Evolutionary conservation across 2,329 filamentous ascomycete species (phyloP), one percentile per base, ranked within the genome.

Genomic region (Xenoacremonium recifei): DNA sequence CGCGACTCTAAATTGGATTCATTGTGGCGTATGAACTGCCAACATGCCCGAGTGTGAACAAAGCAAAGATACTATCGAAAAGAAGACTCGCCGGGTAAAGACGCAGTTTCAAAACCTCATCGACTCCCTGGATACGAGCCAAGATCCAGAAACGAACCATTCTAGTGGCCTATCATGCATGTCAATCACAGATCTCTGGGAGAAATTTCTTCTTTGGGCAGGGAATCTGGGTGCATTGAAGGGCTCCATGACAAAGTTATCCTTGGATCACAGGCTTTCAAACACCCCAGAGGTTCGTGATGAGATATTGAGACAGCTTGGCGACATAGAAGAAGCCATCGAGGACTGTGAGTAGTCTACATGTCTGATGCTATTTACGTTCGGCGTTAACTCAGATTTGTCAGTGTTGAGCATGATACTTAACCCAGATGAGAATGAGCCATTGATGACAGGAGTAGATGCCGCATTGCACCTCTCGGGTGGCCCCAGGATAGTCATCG

Each of bases 191-290:
- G 45, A 53, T 10, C 37, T 32, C 2, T 2, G 44, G 2, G 44
- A 41, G 2, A 38, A 46, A 6, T 40, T 49, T 15, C 43, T 33
- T 2, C 34, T 53, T 0, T 53, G 46, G 48, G 21, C 41, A 0
- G 42, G 48, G 0, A 51, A 41, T 21, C 27, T 44, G 19, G 44
- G 48, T 5, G 48, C 46, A 1, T 13, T 42, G 21, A 21, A 21
- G 2, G 2, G 13, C 31, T 10, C 33, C 11, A 27, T n/a, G 6
- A 30, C 38, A 3, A 31, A 41, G 12, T 25, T 40, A 0, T 51
- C 48, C 2, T 35, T 53, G 0, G 46, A 49, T n/a, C 21, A 42
- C 12, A 39, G 42, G 16, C 40, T 51, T 11, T n/a, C 25, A 10
- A 3, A 9, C n/a, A 33, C 40, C 5, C 13, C 16, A 3, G 37